These are phyloP conservation scores for Lipomyces chichibuensis DNA, from an alignment of 805 yeast genomes.

Conservation along the genomic window DNA sequence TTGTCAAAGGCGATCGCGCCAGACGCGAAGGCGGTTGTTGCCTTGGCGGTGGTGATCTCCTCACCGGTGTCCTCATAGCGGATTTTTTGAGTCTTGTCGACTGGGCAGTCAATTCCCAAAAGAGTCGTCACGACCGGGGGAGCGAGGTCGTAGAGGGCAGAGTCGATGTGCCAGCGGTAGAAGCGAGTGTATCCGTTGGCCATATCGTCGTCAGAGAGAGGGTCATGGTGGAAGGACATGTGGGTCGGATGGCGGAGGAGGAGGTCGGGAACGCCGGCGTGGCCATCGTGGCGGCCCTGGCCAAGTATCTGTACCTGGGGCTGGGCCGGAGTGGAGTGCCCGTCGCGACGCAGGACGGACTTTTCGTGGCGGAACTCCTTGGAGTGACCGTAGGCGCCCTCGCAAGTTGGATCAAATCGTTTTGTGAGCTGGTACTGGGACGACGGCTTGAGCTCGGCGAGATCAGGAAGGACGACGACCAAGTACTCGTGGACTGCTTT, in stretches of 20 bases:
- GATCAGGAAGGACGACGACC: constrained; percentile 75
- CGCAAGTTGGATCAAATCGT: constrained; percentile 73
- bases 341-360: constrained; percentile 78
- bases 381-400: constrained; percentile 82
- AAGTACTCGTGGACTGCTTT: constrained; percentile 69
- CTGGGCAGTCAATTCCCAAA: constrained; percentile 79
- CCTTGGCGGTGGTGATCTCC: constrained; percentile 68
- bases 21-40: constrained; percentile 86
- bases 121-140: constrained; percentile 88
- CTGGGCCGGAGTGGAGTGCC: constrained; percentile 73
- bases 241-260: constrained; percentile 82
- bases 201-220: constrained; percentile 66
- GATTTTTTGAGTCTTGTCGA: constrained; percentile 55
- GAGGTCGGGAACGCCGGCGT: constrained; percentile 61
- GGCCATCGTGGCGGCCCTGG: constrained; percentile 64
- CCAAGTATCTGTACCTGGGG: constrained; percentile 93
- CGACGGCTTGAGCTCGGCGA: constrained; percentile 66
- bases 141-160: constrained; percentile 80
- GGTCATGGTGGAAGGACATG: constrained; percentile 71
- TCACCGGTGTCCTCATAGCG: constrained; percentile 70
- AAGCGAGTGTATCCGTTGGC: constrained; percentile 69
- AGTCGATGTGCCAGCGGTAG: constrained; percentile 93
- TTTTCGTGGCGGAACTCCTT: constrained; percentile 68
- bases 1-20: constrained; percentile 78
- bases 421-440: constrained; percentile 78